Evolutionary conservation across 116 monocot species (phyloP), one percentile per base, ranked within the genome.

Genomic region (Zostera marina): DNA sequence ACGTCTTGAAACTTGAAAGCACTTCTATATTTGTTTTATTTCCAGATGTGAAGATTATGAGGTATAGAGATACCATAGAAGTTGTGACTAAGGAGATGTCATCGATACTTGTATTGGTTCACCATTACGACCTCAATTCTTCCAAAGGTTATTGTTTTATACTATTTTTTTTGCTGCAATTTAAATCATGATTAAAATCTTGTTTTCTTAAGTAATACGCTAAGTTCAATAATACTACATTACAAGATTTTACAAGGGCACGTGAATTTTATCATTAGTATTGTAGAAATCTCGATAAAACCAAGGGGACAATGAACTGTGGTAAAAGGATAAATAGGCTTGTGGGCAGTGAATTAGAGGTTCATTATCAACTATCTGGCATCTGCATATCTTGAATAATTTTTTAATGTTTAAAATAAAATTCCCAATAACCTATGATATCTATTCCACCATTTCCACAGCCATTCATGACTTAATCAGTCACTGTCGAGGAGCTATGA

Each of bases 41-140:
- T 64, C 26, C 72, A 83, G 82, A 83, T 73, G 70, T 78, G 21
- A 75, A 75, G 42, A 78, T 83, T 15, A 43, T 64, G 9, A 70
- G 67, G 52, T 78, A 72, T 53, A 69, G 64, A 67, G 53, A 72
- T 48, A 44, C 61, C 26, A 49, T 78, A 58, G 72, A 83, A 61
- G 82, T 66, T 63, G 40, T 72, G 47, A 70, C 78, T 46, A 44
- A 66, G 21, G 75, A 75, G 11, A 52, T 75, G 7, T 72, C 82
- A 59, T 53, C 55, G 16, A n/a, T 75, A 11, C 43, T 52, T 59
- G 54, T 78, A 44, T 67, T 83, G 61, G 41, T 73, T 41, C 72
- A 64, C 49, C 54, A 46, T 20, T 55, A 53, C 5, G 55, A 72
- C 45, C 61, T 75, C 44, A 58, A 19, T 25, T 14, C 58, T 17